These are phyloP conservation scores for Zoysia pacifica DNA, from an alignment of 176 grass and related monocot species.

Conservation along the genomic window DNA sequence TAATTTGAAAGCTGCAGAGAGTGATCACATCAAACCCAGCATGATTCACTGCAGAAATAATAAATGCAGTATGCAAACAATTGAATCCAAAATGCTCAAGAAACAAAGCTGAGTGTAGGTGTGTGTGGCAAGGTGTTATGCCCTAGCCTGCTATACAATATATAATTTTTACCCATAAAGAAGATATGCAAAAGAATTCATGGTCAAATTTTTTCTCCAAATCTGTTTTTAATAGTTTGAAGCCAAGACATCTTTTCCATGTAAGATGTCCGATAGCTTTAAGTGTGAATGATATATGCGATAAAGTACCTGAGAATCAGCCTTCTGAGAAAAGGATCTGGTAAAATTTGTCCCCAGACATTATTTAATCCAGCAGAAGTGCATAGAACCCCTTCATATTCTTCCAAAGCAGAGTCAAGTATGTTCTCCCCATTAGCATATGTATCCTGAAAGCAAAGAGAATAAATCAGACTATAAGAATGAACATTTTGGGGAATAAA, in stretches of 20 bases:
- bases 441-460: slow-evolving; percentile 61
- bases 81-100: not conserved
- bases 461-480: slow-evolving; percentile 12
- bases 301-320: slow-evolving; percentile 77
- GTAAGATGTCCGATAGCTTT: not conserved
- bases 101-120: not conserved
- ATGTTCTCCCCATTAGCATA: slow-evolving; percentile 65
- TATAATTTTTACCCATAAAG: not conserved
- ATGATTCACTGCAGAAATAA: slow-evolving; percentile 3
- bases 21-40: not conserved
- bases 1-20: not conserved
- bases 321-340: slow-evolving; percentile 84
- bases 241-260: not conserved
- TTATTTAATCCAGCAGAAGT: slow-evolving; percentile 64
- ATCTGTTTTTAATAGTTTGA: not conserved
- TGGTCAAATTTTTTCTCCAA: not conserved
- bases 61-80: not conserved
- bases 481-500: not conserved
- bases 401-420: slow-evolving; percentile 79
- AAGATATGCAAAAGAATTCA: not conserved
- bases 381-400: slow-evolving; percentile 79
- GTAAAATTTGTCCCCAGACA: slow-evolving; percentile 90
- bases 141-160: not conserved
- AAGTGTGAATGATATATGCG: slow-evolving; percentile 9
- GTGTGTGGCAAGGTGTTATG: not conserved